Percentiles rank a stretch among this genome's conserved stretches.
These are phyloP conservation scores for Voacanga thouarsii DNA, from an alignment of 257 asterid genomes.

Conservation along the genomic window DNA sequence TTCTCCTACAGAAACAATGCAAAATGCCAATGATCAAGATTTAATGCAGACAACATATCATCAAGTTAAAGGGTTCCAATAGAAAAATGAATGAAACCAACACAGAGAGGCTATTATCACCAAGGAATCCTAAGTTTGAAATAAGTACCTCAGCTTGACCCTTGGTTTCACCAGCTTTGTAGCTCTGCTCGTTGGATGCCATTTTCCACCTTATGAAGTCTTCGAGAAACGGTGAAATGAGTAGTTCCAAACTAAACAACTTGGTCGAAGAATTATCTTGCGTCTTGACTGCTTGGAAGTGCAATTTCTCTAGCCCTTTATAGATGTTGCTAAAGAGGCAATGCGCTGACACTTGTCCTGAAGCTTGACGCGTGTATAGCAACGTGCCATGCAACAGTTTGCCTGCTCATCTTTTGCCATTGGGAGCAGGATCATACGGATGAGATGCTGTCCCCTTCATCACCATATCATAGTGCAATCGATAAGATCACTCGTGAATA, in stretches of 20 bases:
- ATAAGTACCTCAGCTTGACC: constrained; percentile 60
- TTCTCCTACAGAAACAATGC: constrained; percentile 41
- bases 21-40: neutral
- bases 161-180: constrained; percentile 79
- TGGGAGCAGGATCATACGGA: neutral
- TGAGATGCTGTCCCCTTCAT: too few species aligned
- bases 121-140: neutral
- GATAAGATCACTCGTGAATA: too few species aligned
- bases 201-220: constrained; percentile 18
- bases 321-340: constrained; percentile 15
- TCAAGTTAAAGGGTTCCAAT: neutral
- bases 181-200: constrained; percentile 61
- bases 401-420: neutral
- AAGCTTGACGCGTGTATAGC: constrained; percentile 52
- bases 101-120: too few species aligned
- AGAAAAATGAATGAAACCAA: too few species aligned
- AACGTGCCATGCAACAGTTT: constrained; percentile 30
- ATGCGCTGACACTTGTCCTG: constrained; percentile 46
- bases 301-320: constrained; percentile 9
- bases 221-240: neutral
- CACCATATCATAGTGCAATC: too few species aligned
- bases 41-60: neutral
- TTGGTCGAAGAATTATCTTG: neutral
- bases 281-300: neutral
- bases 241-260: neutral